Percentiles rank a stretch among this genome's conserved stretches.
These are phyloP conservation scores for Ramaria sp. DNA, from an alignment of 768 basidiomycete genomes.

Conservation along the genomic window DNA sequence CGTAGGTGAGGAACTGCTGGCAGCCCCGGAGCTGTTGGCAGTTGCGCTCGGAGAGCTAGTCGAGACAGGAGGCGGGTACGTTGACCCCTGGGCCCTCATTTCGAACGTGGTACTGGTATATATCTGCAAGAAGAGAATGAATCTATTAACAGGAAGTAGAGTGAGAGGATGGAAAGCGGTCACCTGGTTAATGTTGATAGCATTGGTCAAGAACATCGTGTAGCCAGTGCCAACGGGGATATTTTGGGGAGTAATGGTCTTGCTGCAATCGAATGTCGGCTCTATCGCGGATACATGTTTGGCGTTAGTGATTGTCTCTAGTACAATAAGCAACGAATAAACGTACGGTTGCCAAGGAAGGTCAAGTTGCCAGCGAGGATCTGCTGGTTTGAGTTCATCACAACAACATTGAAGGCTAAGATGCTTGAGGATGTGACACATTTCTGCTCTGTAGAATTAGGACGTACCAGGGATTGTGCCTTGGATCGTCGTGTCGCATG, in stretches of 20 bases:
- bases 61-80: neutral
- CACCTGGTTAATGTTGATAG: neutral
- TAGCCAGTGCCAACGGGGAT: constrained; percentile 1
- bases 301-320: neutral
- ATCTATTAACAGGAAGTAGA: neutral
- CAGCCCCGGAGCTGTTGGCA: neutral
- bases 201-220: constrained; percentile 1
- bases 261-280: neutral
- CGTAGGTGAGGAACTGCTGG: neutral
- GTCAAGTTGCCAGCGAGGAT: constrained; percentile 3
- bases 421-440: neutral
- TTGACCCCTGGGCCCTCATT: neutral
- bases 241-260: neutral
- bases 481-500: neutral
- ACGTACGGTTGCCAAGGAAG: constrained; percentile 1
- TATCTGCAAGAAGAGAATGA: neutral
- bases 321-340: neutral
- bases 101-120: neutral
- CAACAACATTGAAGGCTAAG: constrained; percentile 3
- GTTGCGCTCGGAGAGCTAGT: neutral
- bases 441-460: neutral
- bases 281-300: neutral
- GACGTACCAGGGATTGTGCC: neutral
- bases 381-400: neutral
- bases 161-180: neutral